Conservation (phyloP, 148 eudicot species). For the Nepenthes gracilis region DNA sequence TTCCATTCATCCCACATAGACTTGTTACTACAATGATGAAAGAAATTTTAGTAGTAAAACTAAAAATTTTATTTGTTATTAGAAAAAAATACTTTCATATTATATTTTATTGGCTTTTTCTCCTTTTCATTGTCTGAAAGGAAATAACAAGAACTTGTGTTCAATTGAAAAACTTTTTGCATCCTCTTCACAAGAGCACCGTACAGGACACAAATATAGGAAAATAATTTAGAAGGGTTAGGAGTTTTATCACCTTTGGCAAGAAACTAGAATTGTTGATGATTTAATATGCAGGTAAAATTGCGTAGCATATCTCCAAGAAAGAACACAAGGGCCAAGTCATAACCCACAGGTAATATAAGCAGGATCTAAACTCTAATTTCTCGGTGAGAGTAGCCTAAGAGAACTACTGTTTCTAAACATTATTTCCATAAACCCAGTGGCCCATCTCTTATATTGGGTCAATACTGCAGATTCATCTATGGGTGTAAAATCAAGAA, state of each 20-base stretch:
- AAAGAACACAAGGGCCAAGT: conserved; percentile 22
- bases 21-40: too few relatives aligned
- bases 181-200: too few relatives aligned
- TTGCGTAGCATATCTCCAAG: conserved; percentile 21
- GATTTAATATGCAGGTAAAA: conserved; percentile 24
- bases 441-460: conserved; percentile 32
- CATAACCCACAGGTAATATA: conserved; percentile 15
- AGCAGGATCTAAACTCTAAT: conserved; percentile 16
- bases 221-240: too few relatives aligned
- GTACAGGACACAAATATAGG: too few relatives aligned
- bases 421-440: conserved; percentile 20
- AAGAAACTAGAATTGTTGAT: conserved; percentile 16
- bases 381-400: conserved; percentile 2
- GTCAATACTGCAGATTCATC: conserved; percentile 11
- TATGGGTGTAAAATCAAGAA: conserved; percentile 22
- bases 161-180: too few relatives aligned
- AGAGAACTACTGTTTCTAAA: conserved; percentile 13
- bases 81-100: too few relatives aligned
- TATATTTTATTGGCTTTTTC: too few relatives aligned
- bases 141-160: too few relatives aligned
- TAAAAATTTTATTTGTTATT: too few relatives aligned
- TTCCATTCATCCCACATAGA: background rate
- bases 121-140: too few relatives aligned
- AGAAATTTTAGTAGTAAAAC: too few relatives aligned
- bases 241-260: conserved; percentile 12